phyloP scores from a whole-genome alignment of 176 grass and related monocot genomes.

The Cenchrus purpureus region DNA sequence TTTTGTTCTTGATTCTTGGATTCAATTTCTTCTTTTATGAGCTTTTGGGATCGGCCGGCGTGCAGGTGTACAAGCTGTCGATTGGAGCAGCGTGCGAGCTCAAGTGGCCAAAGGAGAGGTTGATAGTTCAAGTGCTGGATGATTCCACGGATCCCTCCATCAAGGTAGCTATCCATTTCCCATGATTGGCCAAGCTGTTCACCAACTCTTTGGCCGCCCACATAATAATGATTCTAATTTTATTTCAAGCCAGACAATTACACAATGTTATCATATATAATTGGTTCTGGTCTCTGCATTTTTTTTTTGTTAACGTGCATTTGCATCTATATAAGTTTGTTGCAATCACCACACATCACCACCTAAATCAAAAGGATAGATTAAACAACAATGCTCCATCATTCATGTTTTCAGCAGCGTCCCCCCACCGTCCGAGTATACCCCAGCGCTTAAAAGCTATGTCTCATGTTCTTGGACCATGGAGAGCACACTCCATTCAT shows the following conservation, averaged over 20 bases:
- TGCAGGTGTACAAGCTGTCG: conserved; percentile 81
- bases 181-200: not conserved
- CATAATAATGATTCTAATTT: not conserved
- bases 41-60: not conserved
- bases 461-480: not conserved
- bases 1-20: not conserved
- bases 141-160: conserved; percentile 78
- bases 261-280: not conserved
- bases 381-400: not conserved
- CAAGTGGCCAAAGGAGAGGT: conserved; percentile 68
- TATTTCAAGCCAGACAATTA: not conserved
- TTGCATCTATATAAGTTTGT: not conserved
- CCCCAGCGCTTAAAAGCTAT: not conserved
- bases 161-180: conserved; percentile 54
- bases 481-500: not conserved
- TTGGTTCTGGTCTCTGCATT: not conserved
- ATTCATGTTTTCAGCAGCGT: not conserved
- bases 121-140: conserved; percentile 86
- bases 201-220: not conserved
- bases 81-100: conserved; percentile 75
- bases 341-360: not conserved
- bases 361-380: not conserved
- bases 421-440: not conserved
- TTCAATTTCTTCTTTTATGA: not conserved
- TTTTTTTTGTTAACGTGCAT: too few relatives aligned